phyloP scores from a whole-genome alignment of 169 alveolate genomes.

The Miamiensis avidus region DNA sequence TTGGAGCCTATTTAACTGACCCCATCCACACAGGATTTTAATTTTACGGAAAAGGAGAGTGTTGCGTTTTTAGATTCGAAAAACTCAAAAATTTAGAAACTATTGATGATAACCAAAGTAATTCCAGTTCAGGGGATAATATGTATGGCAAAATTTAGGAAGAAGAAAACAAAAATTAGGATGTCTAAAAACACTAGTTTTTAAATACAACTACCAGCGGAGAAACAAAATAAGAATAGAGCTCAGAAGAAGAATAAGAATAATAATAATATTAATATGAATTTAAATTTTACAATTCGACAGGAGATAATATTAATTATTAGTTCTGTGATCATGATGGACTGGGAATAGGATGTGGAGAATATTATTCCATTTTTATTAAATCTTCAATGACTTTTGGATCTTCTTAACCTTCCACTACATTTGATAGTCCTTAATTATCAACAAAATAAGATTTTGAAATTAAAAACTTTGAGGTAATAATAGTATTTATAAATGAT shows the following conservation, averaged over 20 bases:
- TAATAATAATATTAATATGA: not conserved
- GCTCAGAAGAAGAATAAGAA: not conserved
- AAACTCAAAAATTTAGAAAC: not conserved
- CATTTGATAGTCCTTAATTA: not conserved
- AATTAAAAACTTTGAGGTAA: not conserved
- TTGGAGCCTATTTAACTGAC: not conserved
- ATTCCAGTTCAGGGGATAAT: not conserved
- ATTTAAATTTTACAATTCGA: too few species aligned
- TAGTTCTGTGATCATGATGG: not conserved
- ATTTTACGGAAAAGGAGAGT: not conserved
- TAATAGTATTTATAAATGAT: too few species aligned
- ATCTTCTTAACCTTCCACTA: not conserved
- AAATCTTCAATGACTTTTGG: not conserved
- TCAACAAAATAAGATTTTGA: not conserved
- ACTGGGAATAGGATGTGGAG: not conserved
- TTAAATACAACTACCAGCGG: not conserved
- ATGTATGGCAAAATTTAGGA: not conserved
- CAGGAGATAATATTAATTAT: not conserved
- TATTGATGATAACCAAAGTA: not conserved
- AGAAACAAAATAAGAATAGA: not conserved
- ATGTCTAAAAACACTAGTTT: not conserved
- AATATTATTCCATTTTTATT: not conserved
- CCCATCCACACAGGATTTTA: not conserved
- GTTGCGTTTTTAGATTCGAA: not conserved
- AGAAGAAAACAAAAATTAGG: not conserved